Percentiles rank a stretch among this genome's conserved stretches.
These are phyloP conservation scores for Uromyces viciae-fabae DNA, from an alignment of 1,284 basidiomycete genomes.

Conservation along the genomic window DNA sequence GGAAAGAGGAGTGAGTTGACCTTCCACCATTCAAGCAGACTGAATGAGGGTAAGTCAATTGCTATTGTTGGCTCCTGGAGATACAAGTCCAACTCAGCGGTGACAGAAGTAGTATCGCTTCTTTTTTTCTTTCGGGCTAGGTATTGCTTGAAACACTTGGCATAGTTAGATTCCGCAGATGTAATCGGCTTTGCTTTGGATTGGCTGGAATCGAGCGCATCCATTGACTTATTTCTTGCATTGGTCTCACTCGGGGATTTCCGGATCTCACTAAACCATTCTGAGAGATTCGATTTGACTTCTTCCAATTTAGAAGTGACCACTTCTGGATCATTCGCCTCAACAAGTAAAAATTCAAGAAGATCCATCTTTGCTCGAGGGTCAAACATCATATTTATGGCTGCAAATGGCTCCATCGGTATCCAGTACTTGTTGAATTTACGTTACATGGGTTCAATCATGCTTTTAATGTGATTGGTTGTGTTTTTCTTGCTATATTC, in stretches of 20 bases:
- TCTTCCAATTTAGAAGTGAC: not conserved
- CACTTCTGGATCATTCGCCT: not conserved
- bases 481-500: not conserved
- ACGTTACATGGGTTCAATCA: not conserved
- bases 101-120: not conserved
- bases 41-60: not conserved
- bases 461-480: not conserved
- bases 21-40: not conserved
- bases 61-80: not conserved
- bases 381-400: not conserved
- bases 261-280: not conserved
- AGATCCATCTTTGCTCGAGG: not conserved
- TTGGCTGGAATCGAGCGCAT: too few relatives aligned
- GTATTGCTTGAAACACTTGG: not conserved
- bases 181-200: not conserved
- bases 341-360: not conserved
- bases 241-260: too few relatives aligned
- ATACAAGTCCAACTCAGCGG: not conserved
- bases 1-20: not conserved
- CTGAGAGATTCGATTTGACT: not conserved
- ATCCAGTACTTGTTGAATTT: conserved; percentile 4
- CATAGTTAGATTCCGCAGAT: not conserved
- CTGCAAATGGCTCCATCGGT: not conserved
- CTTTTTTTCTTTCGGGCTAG: not conserved
- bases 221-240: too few relatives aligned